Percentiles rank a stretch among this genome's conserved stretches.
phyloP scores from a whole-genome alignment of 2,329 filamentous ascomycete genomes.

The Sporothrix pseudoabietina region DNA sequence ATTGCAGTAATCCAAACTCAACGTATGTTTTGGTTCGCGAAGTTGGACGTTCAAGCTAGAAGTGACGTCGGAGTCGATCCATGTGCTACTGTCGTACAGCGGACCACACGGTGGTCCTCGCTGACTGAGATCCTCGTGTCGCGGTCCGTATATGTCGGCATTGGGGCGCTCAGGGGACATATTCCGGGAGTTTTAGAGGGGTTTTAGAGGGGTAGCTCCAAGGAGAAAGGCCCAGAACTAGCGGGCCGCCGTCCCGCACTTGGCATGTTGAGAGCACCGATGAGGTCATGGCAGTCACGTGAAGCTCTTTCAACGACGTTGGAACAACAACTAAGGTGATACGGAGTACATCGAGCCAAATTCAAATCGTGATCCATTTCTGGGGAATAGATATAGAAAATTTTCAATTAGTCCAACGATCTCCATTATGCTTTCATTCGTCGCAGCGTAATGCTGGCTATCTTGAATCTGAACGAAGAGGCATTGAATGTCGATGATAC shows the following conservation, averaged over 20 bases:
- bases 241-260: background rate
- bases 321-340: background rate
- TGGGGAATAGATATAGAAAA: too few relatives aligned
- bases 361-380: background rate
- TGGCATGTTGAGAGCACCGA: background rate
- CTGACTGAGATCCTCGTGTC: conserved; percentile 12
- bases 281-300: conserved; percentile 5
- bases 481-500: too few relatives aligned
- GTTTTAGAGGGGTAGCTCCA: conserved; percentile 16
- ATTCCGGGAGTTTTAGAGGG: background rate
- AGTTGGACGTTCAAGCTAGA: background rate
- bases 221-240: background rate
- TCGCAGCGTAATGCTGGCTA: too few relatives aligned
- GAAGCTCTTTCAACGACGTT: background rate
- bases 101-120: background rate
- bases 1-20: background rate
- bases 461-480: too few relatives aligned
- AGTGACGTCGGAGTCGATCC: background rate
- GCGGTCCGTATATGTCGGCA: background rate
- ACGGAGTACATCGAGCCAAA: background rate
- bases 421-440: too few relatives aligned
- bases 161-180: background rate
- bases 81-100: background rate
- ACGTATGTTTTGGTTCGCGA: background rate
- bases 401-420: too few relatives aligned